Evolutionary conservation across 78 protist species (phyloP).

Genomic region (Dictyostelium firmibasis): DNA sequence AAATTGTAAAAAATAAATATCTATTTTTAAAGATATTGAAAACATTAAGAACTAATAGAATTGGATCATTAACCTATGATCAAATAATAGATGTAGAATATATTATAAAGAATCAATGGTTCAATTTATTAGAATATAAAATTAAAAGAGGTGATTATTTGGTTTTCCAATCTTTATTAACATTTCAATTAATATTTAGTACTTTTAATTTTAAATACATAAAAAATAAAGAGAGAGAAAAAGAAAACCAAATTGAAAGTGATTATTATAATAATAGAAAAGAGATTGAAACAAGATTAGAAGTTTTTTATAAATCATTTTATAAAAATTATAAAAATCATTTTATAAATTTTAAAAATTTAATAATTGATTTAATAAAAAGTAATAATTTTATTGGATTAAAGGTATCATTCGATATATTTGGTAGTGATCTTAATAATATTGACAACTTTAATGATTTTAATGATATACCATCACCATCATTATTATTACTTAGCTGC

Average conservation of each 20-base stretch:
- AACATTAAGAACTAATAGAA: background rate
- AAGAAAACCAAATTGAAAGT: background rate
- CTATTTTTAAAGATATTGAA: background rate
- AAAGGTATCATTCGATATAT: background rate
- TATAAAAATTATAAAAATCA: background rate
- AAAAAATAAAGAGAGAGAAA: no score
- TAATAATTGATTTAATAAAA: background rate
- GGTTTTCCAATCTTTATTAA: background rate
- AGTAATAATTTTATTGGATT: background rate
- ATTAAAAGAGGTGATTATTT: background rate
- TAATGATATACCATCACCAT: no score
- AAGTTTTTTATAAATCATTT: background rate
- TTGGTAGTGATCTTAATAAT: background rate
- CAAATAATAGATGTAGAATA: background rate
- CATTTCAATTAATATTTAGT: background rate
- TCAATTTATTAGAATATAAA: background rate
- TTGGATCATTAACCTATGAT: background rate
- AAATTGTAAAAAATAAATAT: background rate
- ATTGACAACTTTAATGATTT: no score
- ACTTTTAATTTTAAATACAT: background rate
- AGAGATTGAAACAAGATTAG: background rate
- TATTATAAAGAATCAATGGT: background rate
- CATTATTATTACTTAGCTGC: no score
- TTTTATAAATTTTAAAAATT: background rate
- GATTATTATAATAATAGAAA: no score